phyloP scores from a whole-genome alignment of 2,329 filamentous ascomycete genomes.

The Penicillium sp. region DNA sequence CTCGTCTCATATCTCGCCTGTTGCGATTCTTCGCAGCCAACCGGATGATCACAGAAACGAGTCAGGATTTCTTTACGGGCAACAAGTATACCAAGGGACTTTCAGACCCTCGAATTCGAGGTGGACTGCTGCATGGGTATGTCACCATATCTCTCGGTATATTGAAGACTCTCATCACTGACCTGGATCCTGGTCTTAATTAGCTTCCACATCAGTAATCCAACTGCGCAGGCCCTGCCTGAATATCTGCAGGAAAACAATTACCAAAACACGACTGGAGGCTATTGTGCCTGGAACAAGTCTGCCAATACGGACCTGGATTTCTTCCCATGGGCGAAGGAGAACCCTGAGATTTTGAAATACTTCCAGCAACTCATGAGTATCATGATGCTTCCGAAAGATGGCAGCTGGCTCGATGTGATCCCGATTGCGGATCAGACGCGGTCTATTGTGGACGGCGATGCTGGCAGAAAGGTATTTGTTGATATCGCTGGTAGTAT shows the following conservation, averaged over 20 bases:
- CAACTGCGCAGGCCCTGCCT: conserved; percentile 14
- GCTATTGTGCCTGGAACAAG: conserved; percentile 22
- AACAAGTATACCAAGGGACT: not conserved
- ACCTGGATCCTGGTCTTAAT: not conserved
- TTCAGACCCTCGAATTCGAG: not conserved
- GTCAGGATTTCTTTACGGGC: not conserved
- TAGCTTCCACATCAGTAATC: conserved; percentile 7
- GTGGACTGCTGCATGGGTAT: not conserved
- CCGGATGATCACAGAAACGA: not conserved
- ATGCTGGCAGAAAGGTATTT: conserved; percentile 23
- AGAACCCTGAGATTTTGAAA: conserved; percentile 17
- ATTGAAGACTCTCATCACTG: not conserved
- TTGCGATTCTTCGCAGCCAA: not conserved
- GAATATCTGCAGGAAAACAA: conserved; percentile 23
- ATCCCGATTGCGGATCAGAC: not conserved
- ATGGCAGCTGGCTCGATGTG: not conserved
- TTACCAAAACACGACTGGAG: conserved; percentile 17
- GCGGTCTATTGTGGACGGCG: not conserved
- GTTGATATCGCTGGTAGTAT: conserved; percentile 44
- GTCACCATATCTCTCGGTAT: not conserved
- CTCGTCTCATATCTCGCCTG: not conserved
- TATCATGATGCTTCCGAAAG: not conserved
- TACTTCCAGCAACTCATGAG: conserved; percentile 21
- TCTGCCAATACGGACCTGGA: conserved; percentile 23
- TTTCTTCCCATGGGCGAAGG: conserved; percentile 21